Evolutionary conservation across 495 filamentous ascomycete genomes (phyloP).

Genomic region (Staphylotrichum tortipilum): DNA sequence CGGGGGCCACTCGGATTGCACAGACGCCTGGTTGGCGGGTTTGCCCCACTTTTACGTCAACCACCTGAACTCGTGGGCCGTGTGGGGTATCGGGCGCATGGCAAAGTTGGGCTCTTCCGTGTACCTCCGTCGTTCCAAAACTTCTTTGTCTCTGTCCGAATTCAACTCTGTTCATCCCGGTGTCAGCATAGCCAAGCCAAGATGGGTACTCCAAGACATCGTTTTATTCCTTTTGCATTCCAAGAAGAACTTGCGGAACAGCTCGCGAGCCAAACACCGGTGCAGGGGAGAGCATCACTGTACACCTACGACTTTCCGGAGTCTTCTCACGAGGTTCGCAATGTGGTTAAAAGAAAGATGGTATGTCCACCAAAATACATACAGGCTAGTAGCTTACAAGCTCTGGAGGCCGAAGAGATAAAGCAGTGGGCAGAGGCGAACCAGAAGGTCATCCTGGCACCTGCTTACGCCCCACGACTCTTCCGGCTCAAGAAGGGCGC

Average conservation of each 20-base stretch:
- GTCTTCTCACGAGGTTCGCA: background rate
- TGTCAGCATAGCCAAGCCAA: too few species aligned
- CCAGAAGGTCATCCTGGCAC: background rate
- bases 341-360: background rate
- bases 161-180: too few species aligned
- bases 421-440: background rate
- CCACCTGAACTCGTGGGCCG: too few species aligned
- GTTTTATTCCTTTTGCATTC: background rate
- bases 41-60: too few species aligned
- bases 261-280: background rate
- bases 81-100: too few species aligned
- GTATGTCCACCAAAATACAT: background rate
- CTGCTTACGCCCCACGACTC: background rate
- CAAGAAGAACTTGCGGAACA: background rate
- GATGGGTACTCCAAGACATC: background rate
- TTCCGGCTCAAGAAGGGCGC: background rate
- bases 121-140: too few species aligned
- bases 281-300: background rate
- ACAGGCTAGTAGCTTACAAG: background rate
- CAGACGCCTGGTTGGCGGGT: too few species aligned
- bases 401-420: background rate
- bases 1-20: background rate
- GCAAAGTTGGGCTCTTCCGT: too few species aligned
- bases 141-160: too few species aligned
- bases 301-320: background rate